Conservation (phyloP, 2,329 filamentous ascomycete genomes). For the Scedosporium minutisporum region DNA sequence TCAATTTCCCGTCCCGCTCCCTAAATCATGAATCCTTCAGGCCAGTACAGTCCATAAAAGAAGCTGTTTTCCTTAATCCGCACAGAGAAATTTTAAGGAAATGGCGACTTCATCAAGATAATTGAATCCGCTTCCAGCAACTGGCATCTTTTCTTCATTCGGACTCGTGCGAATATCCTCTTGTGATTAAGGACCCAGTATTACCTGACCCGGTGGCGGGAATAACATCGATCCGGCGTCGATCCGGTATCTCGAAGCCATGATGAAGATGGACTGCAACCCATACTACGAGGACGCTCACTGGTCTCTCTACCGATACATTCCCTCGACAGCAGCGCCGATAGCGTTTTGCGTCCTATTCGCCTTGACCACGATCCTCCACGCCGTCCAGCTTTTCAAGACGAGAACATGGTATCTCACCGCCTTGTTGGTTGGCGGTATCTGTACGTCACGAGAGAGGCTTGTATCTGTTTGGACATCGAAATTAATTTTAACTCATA, state of each 20-base stretch:
- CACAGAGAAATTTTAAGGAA: too few relatives aligned
- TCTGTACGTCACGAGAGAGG: background rate
- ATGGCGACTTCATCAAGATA: too few relatives aligned
- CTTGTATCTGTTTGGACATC: background rate
- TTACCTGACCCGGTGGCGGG: too few relatives aligned
- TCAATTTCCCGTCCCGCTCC: too few relatives aligned
- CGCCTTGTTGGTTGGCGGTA: background rate
- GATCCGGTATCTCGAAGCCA: background rate
- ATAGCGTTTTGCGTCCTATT: background rate
- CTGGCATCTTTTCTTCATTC: too few relatives aligned
- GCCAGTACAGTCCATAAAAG: too few relatives aligned
- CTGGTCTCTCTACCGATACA: background rate
- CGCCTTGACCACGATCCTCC: background rate
- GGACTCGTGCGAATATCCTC: too few relatives aligned
- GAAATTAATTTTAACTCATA: conserved; percentile 9
- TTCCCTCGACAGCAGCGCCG: background rate
- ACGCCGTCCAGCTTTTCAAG: background rate
- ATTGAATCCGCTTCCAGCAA: too few relatives aligned
- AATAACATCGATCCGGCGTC: too few relatives aligned
- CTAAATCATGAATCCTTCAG: too few relatives aligned
- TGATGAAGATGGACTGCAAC: background rate
- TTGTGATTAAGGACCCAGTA: too few relatives aligned
- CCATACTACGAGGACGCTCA: background rate
- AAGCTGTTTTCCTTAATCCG: too few relatives aligned
- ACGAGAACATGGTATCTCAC: background rate